phyloP scores from a whole-genome alignment of 1,284 basidiomycete genomes.

The Pterula multifida region DNA sequence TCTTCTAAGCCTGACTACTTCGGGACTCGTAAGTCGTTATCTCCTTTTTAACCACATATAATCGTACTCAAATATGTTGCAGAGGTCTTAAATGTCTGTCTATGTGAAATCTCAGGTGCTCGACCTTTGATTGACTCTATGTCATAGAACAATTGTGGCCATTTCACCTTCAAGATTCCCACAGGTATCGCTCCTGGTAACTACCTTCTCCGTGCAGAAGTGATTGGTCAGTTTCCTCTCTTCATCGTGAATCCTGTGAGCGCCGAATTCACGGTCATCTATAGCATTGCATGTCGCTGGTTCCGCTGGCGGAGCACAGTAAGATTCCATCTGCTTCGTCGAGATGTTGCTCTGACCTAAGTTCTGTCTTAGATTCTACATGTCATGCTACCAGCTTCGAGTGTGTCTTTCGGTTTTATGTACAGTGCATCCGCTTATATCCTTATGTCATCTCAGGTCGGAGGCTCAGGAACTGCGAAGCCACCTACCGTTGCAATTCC shows the following conservation, averaged over 20 bases:
- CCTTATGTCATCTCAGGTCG: no score
- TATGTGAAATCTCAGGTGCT: no score
- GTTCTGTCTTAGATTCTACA: constrained; percentile 19
- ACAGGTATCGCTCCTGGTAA: constrained; percentile 3
- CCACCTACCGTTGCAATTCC: constrained; percentile 13
- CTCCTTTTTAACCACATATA: no score
- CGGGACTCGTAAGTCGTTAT: background rate
- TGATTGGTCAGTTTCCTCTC: constrained; percentile 1
- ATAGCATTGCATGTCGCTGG: constrained; percentile 10
- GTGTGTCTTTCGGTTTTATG: constrained; percentile 10
- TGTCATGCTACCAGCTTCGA: constrained; percentile 25
- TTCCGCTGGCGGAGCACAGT: constrained; percentile 23
- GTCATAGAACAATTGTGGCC: background rate
- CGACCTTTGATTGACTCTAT: no score
- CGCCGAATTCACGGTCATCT: background rate
- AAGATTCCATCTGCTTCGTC: no score
- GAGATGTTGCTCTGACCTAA: background rate
- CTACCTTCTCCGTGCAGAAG: constrained; percentile 7
- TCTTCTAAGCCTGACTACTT: background rate
- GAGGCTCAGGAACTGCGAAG: constrained; percentile 15
- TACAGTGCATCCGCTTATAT: no score
- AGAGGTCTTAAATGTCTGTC: background rate
- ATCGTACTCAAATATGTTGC: no score
- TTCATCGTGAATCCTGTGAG: background rate
- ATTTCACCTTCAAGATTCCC: constrained; percentile 1